Percentiles rank a stretch among this genome's conserved stretches.
These are phyloP conservation scores for Magnusiomyces tetraspermus DNA, from an alignment of 1,139 yeast genomes.

Conservation along the genomic window DNA sequence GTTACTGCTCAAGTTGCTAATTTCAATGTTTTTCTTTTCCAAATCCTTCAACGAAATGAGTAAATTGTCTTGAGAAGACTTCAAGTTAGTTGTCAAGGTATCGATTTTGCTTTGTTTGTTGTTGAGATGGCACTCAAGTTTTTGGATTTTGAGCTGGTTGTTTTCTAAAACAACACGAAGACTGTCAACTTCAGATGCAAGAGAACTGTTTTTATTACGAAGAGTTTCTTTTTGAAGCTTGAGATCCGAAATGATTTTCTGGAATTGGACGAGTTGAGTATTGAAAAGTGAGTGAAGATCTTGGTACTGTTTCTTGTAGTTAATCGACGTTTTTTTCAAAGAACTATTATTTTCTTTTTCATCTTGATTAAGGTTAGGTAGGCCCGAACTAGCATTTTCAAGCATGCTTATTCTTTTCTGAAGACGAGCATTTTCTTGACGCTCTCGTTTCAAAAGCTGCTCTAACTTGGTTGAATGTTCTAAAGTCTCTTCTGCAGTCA, in stretches of 20 bases:
- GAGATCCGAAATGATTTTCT: conserved; percentile 6
- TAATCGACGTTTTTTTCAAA: neutral
- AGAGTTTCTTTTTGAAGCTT: conserved; percentile 9
- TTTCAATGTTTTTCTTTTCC: conserved; percentile 4
- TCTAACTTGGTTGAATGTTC: conserved; percentile 23
- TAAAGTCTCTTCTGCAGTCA: conserved; percentile 19
- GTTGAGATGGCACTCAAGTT: conserved; percentile 5
- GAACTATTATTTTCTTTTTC: conserved; percentile 1
- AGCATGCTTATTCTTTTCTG: conserved; percentile 12
- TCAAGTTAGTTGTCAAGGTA: neutral
- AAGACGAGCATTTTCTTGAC: conserved; percentile 20
- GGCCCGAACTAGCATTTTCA: conserved; percentile 1
- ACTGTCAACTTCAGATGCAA: too few species aligned
- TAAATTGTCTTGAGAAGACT: neutral
- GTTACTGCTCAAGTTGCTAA: neutral
- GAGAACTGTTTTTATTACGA: conserved; percentile 7
- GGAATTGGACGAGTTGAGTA: conserved; percentile 4
- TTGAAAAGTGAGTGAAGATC: neutral
- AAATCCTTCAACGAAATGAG: neutral
- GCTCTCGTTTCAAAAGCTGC: conserved; percentile 19
- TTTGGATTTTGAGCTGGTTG: neutral
- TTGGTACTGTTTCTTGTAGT: neutral
- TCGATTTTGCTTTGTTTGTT: conserved; percentile 4
- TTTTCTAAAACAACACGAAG: neutral
- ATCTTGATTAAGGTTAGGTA: conserved; percentile 2